Conservation (phyloP, 1,284 basidiomycete genomes). For the Leccinum solheimii region DNA sequence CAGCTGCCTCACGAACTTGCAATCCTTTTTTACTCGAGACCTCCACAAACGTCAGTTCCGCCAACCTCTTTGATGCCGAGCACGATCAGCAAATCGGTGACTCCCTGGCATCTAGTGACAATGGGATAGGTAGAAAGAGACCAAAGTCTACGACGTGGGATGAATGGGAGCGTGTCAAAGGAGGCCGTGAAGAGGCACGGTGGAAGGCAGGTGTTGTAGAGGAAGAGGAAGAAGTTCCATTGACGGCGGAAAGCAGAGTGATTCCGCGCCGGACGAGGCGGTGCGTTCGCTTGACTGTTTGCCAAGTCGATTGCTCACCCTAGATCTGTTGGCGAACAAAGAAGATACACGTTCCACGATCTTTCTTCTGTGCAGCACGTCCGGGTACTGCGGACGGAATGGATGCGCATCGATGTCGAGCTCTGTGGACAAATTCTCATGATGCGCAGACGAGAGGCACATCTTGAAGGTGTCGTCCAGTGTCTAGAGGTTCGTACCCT, state of each 20-base stretch:
- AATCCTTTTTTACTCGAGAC: slow-evolving; percentile 44
- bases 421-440: slow-evolving; percentile 71
- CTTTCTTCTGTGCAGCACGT: slow-evolving; percentile 44
- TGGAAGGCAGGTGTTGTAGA: slow-evolving; percentile 21
- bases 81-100: slow-evolving; percentile 17
- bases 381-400: slow-evolving; percentile 53
- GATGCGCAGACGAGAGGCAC: slow-evolving; percentile 63
- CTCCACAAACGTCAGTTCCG: slow-evolving; percentile 45
- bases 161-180: slow-evolving; percentile 37
- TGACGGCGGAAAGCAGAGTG: slow-evolving; percentile 6
- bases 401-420: slow-evolving; percentile 75
- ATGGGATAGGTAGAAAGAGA: slow-evolving; percentile 8
- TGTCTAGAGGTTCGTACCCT: slow-evolving; percentile 37
- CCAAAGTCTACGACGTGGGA: slow-evolving; percentile 53
- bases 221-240: slow-evolving; percentile 4
- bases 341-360: slow-evolving; percentile 66
- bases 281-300: slow-evolving; percentile 11
- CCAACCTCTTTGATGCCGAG: slow-evolving; percentile 35
- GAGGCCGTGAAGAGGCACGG: slow-evolving; percentile 25
- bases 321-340: slow-evolving; percentile 26
- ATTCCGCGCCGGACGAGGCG: slow-evolving; percentile 16
- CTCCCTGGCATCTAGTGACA: slow-evolving; percentile 4
- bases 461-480: slow-evolving; percentile 45
- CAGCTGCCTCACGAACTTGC: slow-evolving; percentile 40
- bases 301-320: slow-evolving; percentile 12